Evolutionary conservation across 495 filamentous ascomycete species (phyloP).

Genomic region (Ascobolus immersus): DNA sequence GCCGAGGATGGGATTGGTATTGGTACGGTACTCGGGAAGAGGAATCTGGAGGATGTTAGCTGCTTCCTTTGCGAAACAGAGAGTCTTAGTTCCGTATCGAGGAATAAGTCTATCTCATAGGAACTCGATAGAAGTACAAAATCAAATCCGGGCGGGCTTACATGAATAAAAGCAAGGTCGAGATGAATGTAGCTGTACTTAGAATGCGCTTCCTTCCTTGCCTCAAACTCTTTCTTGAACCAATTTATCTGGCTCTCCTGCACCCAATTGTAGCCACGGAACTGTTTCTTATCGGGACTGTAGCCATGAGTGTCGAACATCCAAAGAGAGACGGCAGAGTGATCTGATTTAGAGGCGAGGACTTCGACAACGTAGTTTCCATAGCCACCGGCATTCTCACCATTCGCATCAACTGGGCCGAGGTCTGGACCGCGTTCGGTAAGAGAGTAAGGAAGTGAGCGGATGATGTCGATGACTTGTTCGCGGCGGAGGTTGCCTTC

Average conservation of each 20-base stretch:
- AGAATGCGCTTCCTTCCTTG: conserved; percentile 39
- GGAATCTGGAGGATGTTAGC: conserved; percentile 44
- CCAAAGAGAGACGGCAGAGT: conserved; percentile 80
- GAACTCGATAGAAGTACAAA: too few relatives aligned
- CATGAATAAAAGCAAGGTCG: conserved; percentile 68
- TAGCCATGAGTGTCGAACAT: conserved; percentile 83
- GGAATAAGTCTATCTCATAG: too few relatives aligned
- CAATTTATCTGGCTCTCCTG: conserved; percentile 82
- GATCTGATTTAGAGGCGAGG: conserved; percentile 40
- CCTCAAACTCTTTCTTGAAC: conserved; percentile 54
- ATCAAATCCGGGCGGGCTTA: not conserved
- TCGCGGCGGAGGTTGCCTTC: conserved; percentile 56
- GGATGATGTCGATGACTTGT: conserved; percentile 58
- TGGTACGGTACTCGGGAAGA: conserved; percentile 55
- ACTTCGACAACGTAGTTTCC: conserved; percentile 92
- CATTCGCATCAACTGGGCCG: conserved; percentile 10
- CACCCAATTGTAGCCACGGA: conserved; percentile 76
- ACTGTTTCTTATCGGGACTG: conserved; percentile 48
- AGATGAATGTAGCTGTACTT: conserved; percentile 80
- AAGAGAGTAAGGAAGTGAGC: conserved; percentile 70
- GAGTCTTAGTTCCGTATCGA: too few relatives aligned
- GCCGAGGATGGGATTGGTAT: conserved; percentile 29
- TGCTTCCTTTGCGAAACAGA: not conserved
- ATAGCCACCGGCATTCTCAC: conserved; percentile 42
- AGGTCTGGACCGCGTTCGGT: conserved; percentile 51